These are phyloP conservation scores for Tricholoma terreum DNA, from an alignment of 768 basidiomycete genomes.

Conservation along the genomic window DNA sequence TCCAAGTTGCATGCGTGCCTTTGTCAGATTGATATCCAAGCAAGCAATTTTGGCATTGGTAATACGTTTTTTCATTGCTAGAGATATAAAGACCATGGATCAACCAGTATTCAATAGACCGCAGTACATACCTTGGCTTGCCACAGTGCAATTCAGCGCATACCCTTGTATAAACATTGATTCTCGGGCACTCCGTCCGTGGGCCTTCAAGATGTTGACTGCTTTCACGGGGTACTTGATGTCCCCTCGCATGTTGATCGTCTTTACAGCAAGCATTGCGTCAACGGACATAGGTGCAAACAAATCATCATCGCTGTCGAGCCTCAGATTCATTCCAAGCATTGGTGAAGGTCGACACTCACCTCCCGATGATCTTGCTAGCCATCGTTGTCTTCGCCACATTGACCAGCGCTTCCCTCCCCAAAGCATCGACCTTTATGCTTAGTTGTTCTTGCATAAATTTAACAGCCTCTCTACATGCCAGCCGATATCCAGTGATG, in stretches of 20 bases:
- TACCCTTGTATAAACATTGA: slow-evolving; percentile 95
- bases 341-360: slow-evolving; percentile 31
- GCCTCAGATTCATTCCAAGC: not conserved
- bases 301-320: slow-evolving; percentile 85
- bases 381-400: slow-evolving; percentile 98
- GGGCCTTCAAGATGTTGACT: slow-evolving; percentile 96
- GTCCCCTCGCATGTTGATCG: slow-evolving; percentile 90
- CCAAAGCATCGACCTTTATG: slow-evolving; percentile 90
- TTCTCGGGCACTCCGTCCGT: slow-evolving; percentile 93
- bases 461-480: slow-evolving; percentile 94
- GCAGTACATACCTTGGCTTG: slow-evolving; percentile 83
- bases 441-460: slow-evolving; percentile 98
- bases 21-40: slow-evolving; percentile 96
- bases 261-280: slow-evolving; percentile 96
- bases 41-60: slow-evolving; percentile 95
- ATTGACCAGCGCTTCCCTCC: slow-evolving; percentile 89
- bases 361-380: slow-evolving; percentile 98
- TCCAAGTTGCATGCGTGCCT: slow-evolving; percentile 95
- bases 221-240: slow-evolving; percentile 99
- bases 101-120: not conserved
- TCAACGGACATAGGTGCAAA: slow-evolving; percentile 99
- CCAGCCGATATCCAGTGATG: slow-evolving; percentile 96
- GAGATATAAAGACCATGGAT: not conserved
- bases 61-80: slow-evolving; percentile 98
- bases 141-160: slow-evolving; percentile 97